phyloP scores from a whole-genome alignment of 495 filamentous ascomycete species.

The Penicillium longicatenatum region DNA sequence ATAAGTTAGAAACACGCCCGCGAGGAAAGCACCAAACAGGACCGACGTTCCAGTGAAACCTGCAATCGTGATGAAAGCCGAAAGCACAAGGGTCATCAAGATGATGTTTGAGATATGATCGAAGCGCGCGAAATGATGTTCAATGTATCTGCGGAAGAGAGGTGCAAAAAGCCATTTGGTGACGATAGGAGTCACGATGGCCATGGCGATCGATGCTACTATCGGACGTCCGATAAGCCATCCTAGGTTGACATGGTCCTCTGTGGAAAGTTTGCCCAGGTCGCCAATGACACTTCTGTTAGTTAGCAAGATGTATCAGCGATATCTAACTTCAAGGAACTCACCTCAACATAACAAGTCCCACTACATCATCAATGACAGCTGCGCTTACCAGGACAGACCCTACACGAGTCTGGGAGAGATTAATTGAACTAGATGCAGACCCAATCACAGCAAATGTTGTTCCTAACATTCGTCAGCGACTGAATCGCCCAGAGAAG shows the following conservation, averaged over 20 bases:
- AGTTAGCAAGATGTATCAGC: slow-evolving; percentile 3
- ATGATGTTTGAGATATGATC: slow-evolving; percentile 38
- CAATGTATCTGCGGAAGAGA: slow-evolving; percentile 35
- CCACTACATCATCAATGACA: slow-evolving; percentile 82
- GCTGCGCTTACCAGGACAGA: slow-evolving; percentile 58
- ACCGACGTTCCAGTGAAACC: slow-evolving; percentile 64
- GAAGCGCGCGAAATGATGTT: slow-evolving; percentile 34
- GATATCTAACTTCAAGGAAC: background rate
- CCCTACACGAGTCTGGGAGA: slow-evolving; percentile 35
- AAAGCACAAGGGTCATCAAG: slow-evolving; percentile 43
- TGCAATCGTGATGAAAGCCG: slow-evolving; percentile 53
- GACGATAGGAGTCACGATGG: slow-evolving; percentile 45
- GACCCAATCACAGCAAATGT: slow-evolving; percentile 39
- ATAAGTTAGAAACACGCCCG: slow-evolving; percentile 60
- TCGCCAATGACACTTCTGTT: slow-evolving; percentile 47
- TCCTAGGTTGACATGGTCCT: slow-evolving; percentile 36
- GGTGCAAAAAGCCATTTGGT: slow-evolving; percentile 52
- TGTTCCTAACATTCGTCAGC: slow-evolving; percentile 21
- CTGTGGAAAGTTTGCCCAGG: slow-evolving; percentile 33
- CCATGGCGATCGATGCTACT: slow-evolving; percentile 57
- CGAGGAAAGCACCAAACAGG: slow-evolving; percentile 67
- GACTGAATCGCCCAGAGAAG: background rate
- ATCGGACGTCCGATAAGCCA: slow-evolving; percentile 56
- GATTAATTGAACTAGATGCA: slow-evolving; percentile 26
- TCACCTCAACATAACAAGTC: slow-evolving; percentile 69